Base-by-base conservation (phyloP, 495 filamentous ascomycete genomes). In the Aspergillus hancockii region DNA sequence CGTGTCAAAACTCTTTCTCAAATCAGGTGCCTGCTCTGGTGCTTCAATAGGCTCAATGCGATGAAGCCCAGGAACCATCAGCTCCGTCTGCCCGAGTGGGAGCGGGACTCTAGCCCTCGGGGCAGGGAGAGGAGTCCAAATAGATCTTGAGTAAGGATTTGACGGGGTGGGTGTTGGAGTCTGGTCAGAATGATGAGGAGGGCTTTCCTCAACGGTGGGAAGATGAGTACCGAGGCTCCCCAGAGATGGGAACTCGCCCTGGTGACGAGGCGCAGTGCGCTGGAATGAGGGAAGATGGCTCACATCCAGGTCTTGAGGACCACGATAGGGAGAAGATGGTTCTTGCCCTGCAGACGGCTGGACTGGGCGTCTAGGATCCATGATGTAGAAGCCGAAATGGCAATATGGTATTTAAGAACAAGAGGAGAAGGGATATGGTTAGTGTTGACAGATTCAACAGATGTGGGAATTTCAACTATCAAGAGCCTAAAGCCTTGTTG, bases 1-100 rank as follows among this genome's bases (percentile, higher is more conserved):
- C 9, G 18, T 55, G 2, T 60, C 54, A 5, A 60, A 49, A n/a
- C 47, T 49, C 43, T 50, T 63, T 16, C 52, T 31, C 38, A 46
- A 30, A 21, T 52, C 53, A 23, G 52, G 43, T 9, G 30, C 9
- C 40, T 46, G 13, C 5, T 34, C 31, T 32, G 28, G 32, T 14
- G 8, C n/a, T 12, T 7, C 23, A 9, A 7, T 6, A 23, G 9
- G 51, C 23, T 22, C 14, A 23, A 18, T 38, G 23, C 19, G 51
- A 25, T 47, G 8, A 3, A 47, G 10, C 8, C 8, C 43, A 14
- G 43, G 43, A 47, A 6, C 13, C 3, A 14, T 18, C 9, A 23
- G 19, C 18, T n/a, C 21, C 8, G 21, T 2, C 19, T 16, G 43
- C 8, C 21, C 43, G 8, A 8, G 8, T 10, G 18, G 43, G 3